Base-by-base conservation (phyloP, 768 basidiomycete species). In the Albatrellus ellisii region DNA sequence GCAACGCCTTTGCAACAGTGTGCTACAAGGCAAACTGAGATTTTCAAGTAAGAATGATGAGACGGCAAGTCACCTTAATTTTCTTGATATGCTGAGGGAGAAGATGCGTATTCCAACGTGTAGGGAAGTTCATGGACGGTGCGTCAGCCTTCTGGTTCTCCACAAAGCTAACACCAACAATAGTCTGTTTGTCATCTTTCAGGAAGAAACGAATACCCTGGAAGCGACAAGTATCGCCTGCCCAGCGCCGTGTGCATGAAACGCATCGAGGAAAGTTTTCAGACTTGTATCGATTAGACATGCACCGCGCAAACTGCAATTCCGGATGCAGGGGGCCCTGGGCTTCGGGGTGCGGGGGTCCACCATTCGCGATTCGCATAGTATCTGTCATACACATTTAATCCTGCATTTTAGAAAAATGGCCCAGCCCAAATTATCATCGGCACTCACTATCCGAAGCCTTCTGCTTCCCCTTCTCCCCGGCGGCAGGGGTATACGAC, bases 201-300 rank as follows among this genome's bases (percentile, higher is more conserved):
- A 82, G 63, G 59, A 88, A 79, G 54, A 75, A 82, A 15, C 85
- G 74, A 48, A 88, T 81, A n/a, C 76, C 75, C 56, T 87, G 85
- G 60, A 88, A 88, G 20, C 85, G 77, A 54, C 85, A 88, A 2
- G 83, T 86, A 55, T 88, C 85, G 29, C 85, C 84, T 1, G 83
- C 83, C 84, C 85, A 87, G 18, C 85, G 78, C 31, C 85, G 77
- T 26, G 79, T 86, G 57, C 85, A 88, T 2, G 83, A 79, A 26
- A 87, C 79, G 52, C 85, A 88, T 11, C 80, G 77, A 29, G 84
- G 80, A 58, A 86, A 83, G 39, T 70, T 66, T 49, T 85, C 81
- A 33, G 65, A 61, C 47, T 72, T 73, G 56, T 86, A 87, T 36
- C 80, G 70, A 52, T 75, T 80, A 0, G 84, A 85, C 85, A 88